phyloP scores from a whole-genome alignment of 495 filamentous ascomycete genomes.

The Talaromyces wortmannii region DNA sequence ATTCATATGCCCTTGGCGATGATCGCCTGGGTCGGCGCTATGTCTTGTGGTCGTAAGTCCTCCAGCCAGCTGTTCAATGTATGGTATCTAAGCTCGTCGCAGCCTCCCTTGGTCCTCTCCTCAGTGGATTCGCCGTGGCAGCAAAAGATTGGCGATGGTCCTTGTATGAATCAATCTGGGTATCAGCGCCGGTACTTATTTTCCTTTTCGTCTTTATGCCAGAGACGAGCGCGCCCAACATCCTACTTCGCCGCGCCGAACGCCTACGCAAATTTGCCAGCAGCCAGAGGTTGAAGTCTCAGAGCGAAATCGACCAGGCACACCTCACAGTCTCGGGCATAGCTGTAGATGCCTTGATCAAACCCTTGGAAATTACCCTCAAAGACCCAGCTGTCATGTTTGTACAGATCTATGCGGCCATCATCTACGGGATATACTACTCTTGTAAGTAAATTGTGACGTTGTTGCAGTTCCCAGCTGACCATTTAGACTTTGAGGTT shows the following conservation, averaged over 20 bases:
- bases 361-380: slow-evolving; percentile 56
- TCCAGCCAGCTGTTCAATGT: slow-evolving; percentile 16
- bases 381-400: slow-evolving; percentile 58
- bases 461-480: neutral
- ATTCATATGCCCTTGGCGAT: slow-evolving; percentile 47
- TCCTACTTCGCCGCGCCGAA: slow-evolving; percentile 49
- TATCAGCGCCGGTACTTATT: slow-evolving; percentile 40
- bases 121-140: slow-evolving; percentile 57
- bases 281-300: slow-evolving; percentile 32
- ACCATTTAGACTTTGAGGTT: slow-evolving; percentile 47
- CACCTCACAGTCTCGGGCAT: slow-evolving; percentile 38
- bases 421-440: slow-evolving; percentile 64
- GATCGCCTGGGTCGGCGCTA: slow-evolving; percentile 45
- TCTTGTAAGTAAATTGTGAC: slow-evolving; percentile 30
- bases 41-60: slow-evolving; percentile 38
- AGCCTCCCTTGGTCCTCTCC: slow-evolving; percentile 54
- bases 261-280: slow-evolving; percentile 43
- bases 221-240: slow-evolving; percentile 49
- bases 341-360: slow-evolving; percentile 52
- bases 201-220: slow-evolving; percentile 49
- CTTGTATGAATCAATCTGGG: slow-evolving; percentile 43
- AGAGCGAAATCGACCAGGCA: slow-evolving; percentile 44
- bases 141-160: slow-evolving; percentile 45
- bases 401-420: slow-evolving; percentile 53
- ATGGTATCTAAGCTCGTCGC: slow-evolving; percentile 29